Base-by-base conservation (phyloP, 768 basidiomycete species). In the Lentinula detonsa region DNA sequence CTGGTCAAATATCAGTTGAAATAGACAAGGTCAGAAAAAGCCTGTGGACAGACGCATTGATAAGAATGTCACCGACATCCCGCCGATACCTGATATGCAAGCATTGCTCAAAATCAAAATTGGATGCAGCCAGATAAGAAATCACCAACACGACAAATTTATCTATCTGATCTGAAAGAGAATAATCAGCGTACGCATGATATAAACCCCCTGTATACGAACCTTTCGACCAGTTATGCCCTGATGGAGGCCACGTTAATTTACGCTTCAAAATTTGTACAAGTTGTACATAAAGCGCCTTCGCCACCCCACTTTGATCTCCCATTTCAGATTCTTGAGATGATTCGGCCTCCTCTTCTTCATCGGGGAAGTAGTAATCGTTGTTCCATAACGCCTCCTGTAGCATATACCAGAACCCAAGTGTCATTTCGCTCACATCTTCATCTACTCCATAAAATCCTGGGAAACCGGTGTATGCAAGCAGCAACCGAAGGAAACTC, bases 361-460 rank as follows among this genome's bases (percentile, higher is more conserved):
- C 62, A 21, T 67, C 67, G 8, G 68, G 66, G 33, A 75, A 64
- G 54, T 82, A 82, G 60, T 78, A 86, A 57, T 88, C 85, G 11
- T 79, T 79, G 39, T 75, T 80, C 91, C 91, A 93, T 28, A 93
- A 71, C 1, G 91, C 85, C 69, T 98, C 95, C 71, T 96, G 94
- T 60, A 96, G 82, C 43, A 92, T 75, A 64, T 93, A 95, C 90
- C 95, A 96, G 67, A 95, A 95, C 1, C 85, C 85, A 2, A 96
- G 80, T 2, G 90, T 90, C 78, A 88, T 81, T 72, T 95, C 93
- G 66, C 91, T 94, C 68, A 91, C 87, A 53, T 92, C 90, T 69
- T 95, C 95, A 51, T 95, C 93, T 0, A 83, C 81, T 1, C 90
- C 91, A 67, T 87, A 92, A 62, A 84, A 85, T 0, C 92, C 93